Evolutionary conservation across 2,329 filamentous ascomycete genomes (phyloP).

Genomic region (Fusarium tanahbumbuense): DNA sequence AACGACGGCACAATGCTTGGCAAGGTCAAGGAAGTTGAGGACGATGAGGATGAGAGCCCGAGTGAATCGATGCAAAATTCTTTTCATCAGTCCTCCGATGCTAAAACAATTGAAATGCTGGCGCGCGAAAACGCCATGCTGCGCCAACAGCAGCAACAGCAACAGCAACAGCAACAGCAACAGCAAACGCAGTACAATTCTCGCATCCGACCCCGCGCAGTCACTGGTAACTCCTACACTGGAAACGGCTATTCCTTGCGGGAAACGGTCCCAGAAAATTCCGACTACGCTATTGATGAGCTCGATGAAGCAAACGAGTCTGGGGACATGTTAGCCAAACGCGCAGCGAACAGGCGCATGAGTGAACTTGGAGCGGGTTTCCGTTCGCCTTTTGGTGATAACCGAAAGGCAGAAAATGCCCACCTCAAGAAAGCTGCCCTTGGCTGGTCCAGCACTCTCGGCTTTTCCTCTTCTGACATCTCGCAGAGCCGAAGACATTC

Average conservation of each 20-base stretch:
- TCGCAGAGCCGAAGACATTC: slow-evolving; percentile 84
- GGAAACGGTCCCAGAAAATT: slow-evolving; percentile 71
- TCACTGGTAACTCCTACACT: slow-evolving; percentile 65
- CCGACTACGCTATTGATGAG: slow-evolving; percentile 79
- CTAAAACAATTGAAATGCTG: slow-evolving; percentile 72
- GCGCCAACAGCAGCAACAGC: slow-evolving; percentile 54
- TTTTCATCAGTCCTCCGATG: slow-evolving; percentile 65
- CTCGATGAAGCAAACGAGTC: slow-evolving; percentile 70
- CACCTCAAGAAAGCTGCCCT: slow-evolving; percentile 69
- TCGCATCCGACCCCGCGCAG: slow-evolving; percentile 68
- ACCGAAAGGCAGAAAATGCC: slow-evolving; percentile 69
- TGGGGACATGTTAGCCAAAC: slow-evolving; percentile 60
- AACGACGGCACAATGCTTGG: slow-evolving; percentile 71
- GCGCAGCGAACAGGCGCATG: slow-evolving; percentile 64
- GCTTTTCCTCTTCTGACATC: slow-evolving; percentile 71
- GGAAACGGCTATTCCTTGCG: slow-evolving; percentile 70
- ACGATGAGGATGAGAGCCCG: slow-evolving; percentile 71
- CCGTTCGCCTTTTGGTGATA: slow-evolving; percentile 66
- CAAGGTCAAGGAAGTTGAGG: slow-evolving; percentile 77
- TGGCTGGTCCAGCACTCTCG: slow-evolving; percentile 76
- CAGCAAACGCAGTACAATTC: slow-evolving; percentile 67
- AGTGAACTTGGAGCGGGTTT: slow-evolving; percentile 64
- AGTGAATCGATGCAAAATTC: slow-evolving; percentile 62
- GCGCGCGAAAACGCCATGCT: slow-evolving; percentile 72
- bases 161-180: slow-evolving; percentile 54